Base-by-base conservation (phyloP, 2,329 filamentous ascomycete genomes). In the Geoglossum cookeanum region DNA sequence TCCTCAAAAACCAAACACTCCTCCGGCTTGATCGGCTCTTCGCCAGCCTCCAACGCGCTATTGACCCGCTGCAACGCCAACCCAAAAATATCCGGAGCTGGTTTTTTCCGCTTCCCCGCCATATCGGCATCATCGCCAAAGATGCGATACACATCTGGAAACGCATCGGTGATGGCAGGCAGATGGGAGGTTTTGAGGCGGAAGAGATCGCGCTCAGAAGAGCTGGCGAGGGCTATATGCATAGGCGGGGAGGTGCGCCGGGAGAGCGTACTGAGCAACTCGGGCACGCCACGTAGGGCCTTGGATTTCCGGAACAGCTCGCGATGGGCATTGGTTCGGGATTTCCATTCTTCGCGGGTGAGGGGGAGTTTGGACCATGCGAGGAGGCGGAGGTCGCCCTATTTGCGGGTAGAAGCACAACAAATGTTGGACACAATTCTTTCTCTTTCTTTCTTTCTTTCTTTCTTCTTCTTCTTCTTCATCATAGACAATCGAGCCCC, bases 1-100 rank as follows among this genome's bases (percentile, higher is more conserved):
- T 98, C 92, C 71, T 98, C 92, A 64, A 98, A 97, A 0, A 97
- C 92, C n/a, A 98, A 75, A 67, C 92, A 97, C 70, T 97, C 91
- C 62, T 86, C 85, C 0, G 89, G 88, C 57, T 67, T 75, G 61
- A 98, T 83, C 56, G 76, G 74, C 59, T 78, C 72, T 61, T 76
- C 72, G 55, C 85, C 81, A 44, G 79, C 80, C 3, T 75, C 70
- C 3, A 49, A 30, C 11, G n/a, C 27, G 49, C 79, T 78, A 70
- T 97, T 97, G 67, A 97, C 84, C 3, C 82, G 86, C 69, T 85
- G 76, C 58, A 98, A 74, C 0, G 92, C 91, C 0, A 97, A 75
- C 8, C 92, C 72, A 70, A 94, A 97, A 63, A 98, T 97, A 70
- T 98, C 91, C 0, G 91, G 92, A 33, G 91, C 78, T 0, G 92